A percentile compares a stretch with the other conserved stretches of the same genome.
Evolutionary conservation across 2,329 filamentous ascomycete genomes (phyloP).

Genomic region (Parastagonospora nodorum): DNA sequence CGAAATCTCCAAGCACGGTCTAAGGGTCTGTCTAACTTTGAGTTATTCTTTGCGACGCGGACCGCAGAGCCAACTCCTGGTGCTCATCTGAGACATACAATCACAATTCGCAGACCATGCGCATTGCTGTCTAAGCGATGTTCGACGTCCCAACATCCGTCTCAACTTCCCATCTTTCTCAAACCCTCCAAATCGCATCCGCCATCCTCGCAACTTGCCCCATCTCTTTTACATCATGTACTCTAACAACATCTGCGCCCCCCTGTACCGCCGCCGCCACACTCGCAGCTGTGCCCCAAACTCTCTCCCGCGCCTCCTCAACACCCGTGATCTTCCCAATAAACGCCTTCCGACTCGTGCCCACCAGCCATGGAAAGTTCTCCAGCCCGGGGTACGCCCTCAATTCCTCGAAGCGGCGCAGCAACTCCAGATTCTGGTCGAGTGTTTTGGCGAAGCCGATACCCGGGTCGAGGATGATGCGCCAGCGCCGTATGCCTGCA

Average conservation of each 20-base stretch:
- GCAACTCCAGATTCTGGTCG: slow-evolving; percentile 79
- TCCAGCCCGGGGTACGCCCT: slow-evolving; percentile 56
- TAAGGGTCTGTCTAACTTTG: too few relatives aligned
- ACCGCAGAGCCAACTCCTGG: too few relatives aligned
- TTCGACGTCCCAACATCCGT: neutral
- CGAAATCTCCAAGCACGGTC: too few relatives aligned
- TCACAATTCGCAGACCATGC: too few relatives aligned
- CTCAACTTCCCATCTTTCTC: neutral
- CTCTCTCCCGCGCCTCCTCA: slow-evolving; percentile 68
- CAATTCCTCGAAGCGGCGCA: slow-evolving; percentile 70
- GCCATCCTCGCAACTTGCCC: slow-evolving; percentile 80
- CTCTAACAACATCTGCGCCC: slow-evolving; percentile 87
- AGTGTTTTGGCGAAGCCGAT: slow-evolving; percentile 90
- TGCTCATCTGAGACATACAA: too few relatives aligned
- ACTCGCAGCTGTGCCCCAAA: slow-evolving; percentile 86
- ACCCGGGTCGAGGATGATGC: slow-evolving; percentile 91
- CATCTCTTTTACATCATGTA: slow-evolving; percentile 93
- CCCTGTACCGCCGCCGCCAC: slow-evolving; percentile 84
- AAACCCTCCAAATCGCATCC: slow-evolving; percentile 81
- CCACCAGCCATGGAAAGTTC: slow-evolving; percentile 85
- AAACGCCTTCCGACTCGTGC: slow-evolving; percentile 87
- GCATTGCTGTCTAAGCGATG: too few relatives aligned
- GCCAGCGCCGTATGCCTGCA: slow-evolving; percentile 87
- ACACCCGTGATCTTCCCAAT: slow-evolving; percentile 83
- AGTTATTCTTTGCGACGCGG: too few relatives aligned